Evolutionary conservation across 2,329 filamentous ascomycete species (phyloP).

Genomic region (Dissoconium aciculare): DNA sequence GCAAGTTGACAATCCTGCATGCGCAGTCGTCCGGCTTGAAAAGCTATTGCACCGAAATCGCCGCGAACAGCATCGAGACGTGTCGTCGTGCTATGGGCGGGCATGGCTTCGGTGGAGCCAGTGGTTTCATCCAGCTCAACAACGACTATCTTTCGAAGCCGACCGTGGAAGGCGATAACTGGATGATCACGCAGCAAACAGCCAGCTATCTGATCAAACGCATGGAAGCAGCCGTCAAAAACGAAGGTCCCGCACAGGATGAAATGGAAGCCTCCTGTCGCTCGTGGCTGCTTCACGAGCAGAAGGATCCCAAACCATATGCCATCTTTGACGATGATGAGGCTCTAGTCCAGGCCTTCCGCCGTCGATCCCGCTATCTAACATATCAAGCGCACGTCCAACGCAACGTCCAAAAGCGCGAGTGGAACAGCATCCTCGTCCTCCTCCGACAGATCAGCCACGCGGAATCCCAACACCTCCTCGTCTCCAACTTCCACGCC

Average conservation of each 20-base stretch:
- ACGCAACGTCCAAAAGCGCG: slow-evolving; percentile 31
- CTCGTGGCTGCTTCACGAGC: slow-evolving; percentile 25
- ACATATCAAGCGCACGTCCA: slow-evolving; percentile 31
- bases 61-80: slow-evolving; percentile 40
- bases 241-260: slow-evolving; percentile 24
- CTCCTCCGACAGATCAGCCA: slow-evolving; percentile 28
- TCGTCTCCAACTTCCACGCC: slow-evolving; percentile 33
- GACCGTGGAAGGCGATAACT: slow-evolving; percentile 42
- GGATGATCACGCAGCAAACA: slow-evolving; percentile 43
- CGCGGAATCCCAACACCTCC: slow-evolving; percentile 36
- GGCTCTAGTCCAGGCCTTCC: slow-evolving; percentile 31
- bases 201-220: slow-evolving; percentile 39
- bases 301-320: slow-evolving; percentile 18
- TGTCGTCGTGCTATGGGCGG: slow-evolving; percentile 40
- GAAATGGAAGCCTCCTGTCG: slow-evolving; percentile 30
- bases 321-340: slow-evolving; percentile 24
- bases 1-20: slow-evolving; percentile 36
- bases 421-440: slow-evolving; percentile 34
- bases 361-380: slow-evolving; percentile 31
- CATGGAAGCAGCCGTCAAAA: slow-evolving; percentile 29
- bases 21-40: slow-evolving; percentile 41
- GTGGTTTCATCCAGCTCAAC: slow-evolving; percentile 38
- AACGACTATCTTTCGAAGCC: slow-evolving; percentile 38
- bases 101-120: slow-evolving; percentile 39
- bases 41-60: slow-evolving; percentile 38